Evolutionary conservation across 2,329 filamentous ascomycete species (phyloP), one percentile per base, ranked within the genome.

Genomic region (Diaporthe aspalathi): DNA sequence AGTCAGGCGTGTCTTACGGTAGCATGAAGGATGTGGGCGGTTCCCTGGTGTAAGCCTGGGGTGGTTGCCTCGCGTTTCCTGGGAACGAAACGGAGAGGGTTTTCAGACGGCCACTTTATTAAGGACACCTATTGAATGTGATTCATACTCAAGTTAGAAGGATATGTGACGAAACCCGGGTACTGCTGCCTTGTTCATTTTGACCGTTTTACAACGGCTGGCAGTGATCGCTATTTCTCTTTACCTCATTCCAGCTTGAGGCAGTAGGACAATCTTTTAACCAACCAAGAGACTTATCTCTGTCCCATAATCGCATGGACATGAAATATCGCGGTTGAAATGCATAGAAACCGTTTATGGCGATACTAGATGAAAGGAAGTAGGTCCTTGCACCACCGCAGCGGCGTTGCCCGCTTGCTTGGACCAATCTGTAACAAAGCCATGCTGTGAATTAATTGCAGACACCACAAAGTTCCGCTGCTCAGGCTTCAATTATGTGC

Each of bases 1-100:
- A n/a, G n/a, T 63, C 14, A 5, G n/a, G n/a, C n/a, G n/a, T 65
- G 60, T 65, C 60, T 65, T 50, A 24, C 9, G 35, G 35, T 11
- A 12, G n/a, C n/a, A 38, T 35, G 20, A 4, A 27, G 20, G 24
- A 38, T 29, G 20, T 8, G 17, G 20, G 24, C 49, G 60, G 20
- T 20, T 17, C 27, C 27, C 32, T 27, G 11, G 6, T 9, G 9
- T 5, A 29, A 65, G 7, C 27, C 14, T 38, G n/a, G 17, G 14
- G 27, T 1, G 27, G 43, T 49, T 12, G 22, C 35, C 9, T 49
- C 60, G 12, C 20, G 20, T 7, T 49, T 12, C 12, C 12, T 16
- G 43, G 5, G 5, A 11, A 63, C 8, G 12, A 24, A 38, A 24
- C 29, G 29, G 27, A 38, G 12, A 17, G 1, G 7, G 12, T 22